Base-by-base conservation (phyloP, 306 rosid species). In the barrel medic (Medicago truncatula) region DNA sequence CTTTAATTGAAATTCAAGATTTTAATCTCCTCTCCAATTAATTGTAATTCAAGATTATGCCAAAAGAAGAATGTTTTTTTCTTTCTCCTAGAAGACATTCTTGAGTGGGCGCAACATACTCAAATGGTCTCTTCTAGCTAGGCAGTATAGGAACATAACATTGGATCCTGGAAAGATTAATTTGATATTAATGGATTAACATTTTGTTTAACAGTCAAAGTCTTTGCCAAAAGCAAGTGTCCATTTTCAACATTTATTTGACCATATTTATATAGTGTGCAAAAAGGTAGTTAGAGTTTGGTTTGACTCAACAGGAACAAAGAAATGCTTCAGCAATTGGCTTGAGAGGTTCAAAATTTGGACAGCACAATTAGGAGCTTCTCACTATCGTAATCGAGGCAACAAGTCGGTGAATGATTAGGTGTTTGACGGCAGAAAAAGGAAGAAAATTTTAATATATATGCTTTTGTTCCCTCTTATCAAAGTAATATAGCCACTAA, bases 351-450 rank as follows among this genome's bases (percentile, higher is more conserved):
- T 15, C 20, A 50, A n/a, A 50, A 50, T 74, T 71, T 80, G 75
- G 69, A 70, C 58, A 59, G 18, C 52, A 41, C 10, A 61, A 63
- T 61, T 31, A 61, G 50, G 16, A 59, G 60, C 65, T 64, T 40
- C 36, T 34, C 18, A 63, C 25, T 66, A 65, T 80, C 67, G 39
- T 74, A 71, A 23, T 67, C 16, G 50, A 59, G 65, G 81, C 21
- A 65, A 67, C 77, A 52, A 73, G 67, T 78, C 75, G 84, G 88
- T 63, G 75, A 14, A 67, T 31, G 70, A 76, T 86, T 88, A 71
- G 89, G 88, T 83, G 36, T 70, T 75, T 85, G 88, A 44, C 91
- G 86, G 89, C 89, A 85, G 68, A 65, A 78, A 81, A 71, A 31
- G 1, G 69, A 62, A 67, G 2, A 10, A 54, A 8, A 73, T 54